These are phyloP conservation scores for Pythium apleroticum DNA, from an alignment of 352 stramenopile species.

Conservation along the genomic window DNA sequence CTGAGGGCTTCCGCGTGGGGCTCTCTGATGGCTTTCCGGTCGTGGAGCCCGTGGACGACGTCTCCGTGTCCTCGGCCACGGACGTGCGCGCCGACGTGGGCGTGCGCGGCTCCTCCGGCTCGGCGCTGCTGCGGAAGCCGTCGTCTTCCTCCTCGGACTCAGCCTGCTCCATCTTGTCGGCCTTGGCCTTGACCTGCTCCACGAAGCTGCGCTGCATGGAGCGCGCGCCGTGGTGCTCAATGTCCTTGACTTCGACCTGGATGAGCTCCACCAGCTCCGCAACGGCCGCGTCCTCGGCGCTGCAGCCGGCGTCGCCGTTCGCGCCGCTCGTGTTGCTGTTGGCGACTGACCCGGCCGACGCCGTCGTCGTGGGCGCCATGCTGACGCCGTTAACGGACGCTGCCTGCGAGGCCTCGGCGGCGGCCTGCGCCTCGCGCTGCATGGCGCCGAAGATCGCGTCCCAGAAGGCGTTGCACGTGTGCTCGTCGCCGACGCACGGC, in stretches of 20 bases:
- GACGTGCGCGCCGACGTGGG: slow-evolving; percentile 24
- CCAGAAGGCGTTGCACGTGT: slow-evolving; percentile 67
- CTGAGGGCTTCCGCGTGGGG: slow-evolving; percentile 21
- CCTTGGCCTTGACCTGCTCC: slow-evolving; percentile 33
- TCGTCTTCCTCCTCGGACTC: slow-evolving; percentile 33
- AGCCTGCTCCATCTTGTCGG: slow-evolving; percentile 13
- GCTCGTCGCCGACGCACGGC: slow-evolving; percentile 43
- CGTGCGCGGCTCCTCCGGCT: slow-evolving; percentile 20
- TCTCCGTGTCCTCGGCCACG: slow-evolving; percentile 12
- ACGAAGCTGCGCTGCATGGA: slow-evolving; percentile 69
- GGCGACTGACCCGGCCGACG: slow-evolving; percentile 9
- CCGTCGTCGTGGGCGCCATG: not conserved
- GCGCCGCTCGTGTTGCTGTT: slow-evolving; percentile 1
- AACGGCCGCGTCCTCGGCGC: slow-evolving; percentile 14
- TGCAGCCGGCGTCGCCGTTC: not conserved
- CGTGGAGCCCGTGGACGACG: not conserved
- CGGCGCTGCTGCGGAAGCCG: slow-evolving; percentile 4
- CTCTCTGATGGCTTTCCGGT: slow-evolving; percentile 22
- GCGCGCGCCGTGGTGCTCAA: slow-evolving; percentile 65
- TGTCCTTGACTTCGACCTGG: slow-evolving; percentile 70
- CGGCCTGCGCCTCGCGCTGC: slow-evolving; percentile 45
- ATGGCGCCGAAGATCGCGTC: slow-evolving; percentile 67
- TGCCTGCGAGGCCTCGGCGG: slow-evolving; percentile 22
- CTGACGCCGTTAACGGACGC: slow-evolving; percentile 36
- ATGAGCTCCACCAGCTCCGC: slow-evolving; percentile 74